A percentile compares a stretch with the other conserved stretches of the same genome.
These are phyloP conservation scores for Camellia oleifera DNA, from an alignment of 179 eudicot genomes.

Conservation along the genomic window DNA sequence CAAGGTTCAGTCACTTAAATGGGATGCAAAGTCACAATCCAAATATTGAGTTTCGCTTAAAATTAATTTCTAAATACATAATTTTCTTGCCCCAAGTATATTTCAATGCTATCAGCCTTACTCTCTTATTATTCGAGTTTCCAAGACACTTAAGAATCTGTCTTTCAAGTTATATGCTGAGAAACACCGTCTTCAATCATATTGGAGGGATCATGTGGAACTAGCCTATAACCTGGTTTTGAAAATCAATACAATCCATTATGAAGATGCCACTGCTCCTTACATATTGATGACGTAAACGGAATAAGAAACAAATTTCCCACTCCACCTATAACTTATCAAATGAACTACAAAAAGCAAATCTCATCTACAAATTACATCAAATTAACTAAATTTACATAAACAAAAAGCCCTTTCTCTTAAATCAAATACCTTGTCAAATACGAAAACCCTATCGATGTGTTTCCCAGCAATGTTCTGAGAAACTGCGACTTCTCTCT, in stretches of 20 bases:
- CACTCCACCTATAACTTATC: background rate
- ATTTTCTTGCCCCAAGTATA: background rate
- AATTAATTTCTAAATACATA: background rate
- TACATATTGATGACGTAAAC: background rate
- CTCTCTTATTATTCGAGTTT: background rate
- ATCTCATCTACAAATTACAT: background rate
- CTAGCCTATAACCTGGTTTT: background rate
- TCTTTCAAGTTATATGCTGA: background rate
- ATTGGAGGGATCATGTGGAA: background rate
- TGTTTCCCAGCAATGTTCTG: conserved; percentile 92
- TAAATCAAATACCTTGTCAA: conserved; percentile 55
- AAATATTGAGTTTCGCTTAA: background rate
- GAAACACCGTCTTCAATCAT: background rate
- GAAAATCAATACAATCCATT: background rate
- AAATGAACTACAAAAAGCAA: background rate
- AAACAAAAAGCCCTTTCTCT: background rate
- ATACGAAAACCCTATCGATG: conserved; percentile 77
- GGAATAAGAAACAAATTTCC: background rate
- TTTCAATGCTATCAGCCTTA: background rate
- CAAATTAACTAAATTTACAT: background rate
- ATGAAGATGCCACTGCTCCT: background rate
- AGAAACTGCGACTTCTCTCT: conserved; percentile 54
- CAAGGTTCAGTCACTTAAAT: background rate
- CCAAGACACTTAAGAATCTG: background rate
- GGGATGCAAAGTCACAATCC: background rate